Conservation (phyloP, 208 protist genomes). For the Vickermania ingenoplastis region DNA sequence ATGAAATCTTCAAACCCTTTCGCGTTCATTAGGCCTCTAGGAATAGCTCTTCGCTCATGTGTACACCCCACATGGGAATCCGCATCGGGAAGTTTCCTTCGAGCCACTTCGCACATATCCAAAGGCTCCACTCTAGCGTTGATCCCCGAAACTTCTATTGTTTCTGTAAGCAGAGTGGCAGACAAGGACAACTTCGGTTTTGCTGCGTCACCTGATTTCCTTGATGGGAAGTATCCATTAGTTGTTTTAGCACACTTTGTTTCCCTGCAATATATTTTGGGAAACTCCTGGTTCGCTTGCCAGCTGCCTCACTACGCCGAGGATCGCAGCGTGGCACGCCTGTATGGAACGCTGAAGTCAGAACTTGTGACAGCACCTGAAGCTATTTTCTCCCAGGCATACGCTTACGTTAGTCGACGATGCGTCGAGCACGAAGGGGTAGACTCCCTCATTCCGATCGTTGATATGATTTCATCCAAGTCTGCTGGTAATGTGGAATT, state of each 20-base stretch:
- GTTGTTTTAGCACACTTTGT: background rate
- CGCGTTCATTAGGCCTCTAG: too few species aligned
- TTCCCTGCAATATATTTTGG: background rate
- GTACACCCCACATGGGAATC: background rate
- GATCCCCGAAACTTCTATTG: constrained; percentile 1
- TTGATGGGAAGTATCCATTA: background rate
- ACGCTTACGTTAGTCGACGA: background rate
- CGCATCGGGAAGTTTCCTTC: background rate
- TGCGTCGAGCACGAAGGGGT: background rate
- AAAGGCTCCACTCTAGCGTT: constrained; percentile 1
- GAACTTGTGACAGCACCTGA: background rate
- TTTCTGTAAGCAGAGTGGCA: background rate
- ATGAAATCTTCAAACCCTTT: too few species aligned
- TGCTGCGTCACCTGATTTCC: background rate
- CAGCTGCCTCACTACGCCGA: background rate
- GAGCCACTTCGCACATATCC: background rate
- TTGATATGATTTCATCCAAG: background rate
- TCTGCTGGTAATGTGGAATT: background rate
- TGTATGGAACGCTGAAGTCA: background rate
- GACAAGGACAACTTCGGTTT: constrained; percentile 1
- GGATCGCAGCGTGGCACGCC: background rate
- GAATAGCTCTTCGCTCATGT: background rate
- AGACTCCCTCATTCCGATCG: background rate
- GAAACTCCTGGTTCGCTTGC: background rate
- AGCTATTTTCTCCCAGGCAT: background rate